These are phyloP conservation scores for Hymenotorrendiella dingleyae DNA, from an alignment of 2,329 filamentous ascomycete species.

Conservation along the genomic window DNA sequence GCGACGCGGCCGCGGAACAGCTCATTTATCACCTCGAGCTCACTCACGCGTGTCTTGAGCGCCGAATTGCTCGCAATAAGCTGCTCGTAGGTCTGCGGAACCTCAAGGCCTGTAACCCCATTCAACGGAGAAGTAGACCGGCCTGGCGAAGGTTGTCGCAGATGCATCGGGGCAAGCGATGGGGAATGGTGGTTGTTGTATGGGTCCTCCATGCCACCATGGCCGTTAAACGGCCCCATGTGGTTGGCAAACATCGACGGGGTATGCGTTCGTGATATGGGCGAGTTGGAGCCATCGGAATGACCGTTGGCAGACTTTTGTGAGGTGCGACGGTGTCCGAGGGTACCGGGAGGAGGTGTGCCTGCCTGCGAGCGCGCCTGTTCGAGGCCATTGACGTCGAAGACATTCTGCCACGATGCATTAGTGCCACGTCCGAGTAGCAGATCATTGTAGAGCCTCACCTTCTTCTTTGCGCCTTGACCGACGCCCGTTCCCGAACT, in stretches of 20 bases:
- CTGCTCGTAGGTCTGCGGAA: conserved; percentile 73
- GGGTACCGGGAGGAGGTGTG: conserved; percentile 44
- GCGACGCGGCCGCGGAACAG: conserved; percentile 69
- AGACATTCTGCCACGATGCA: conserved; percentile 26
- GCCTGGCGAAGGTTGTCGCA: conserved; percentile 55
- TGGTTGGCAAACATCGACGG: conserved; percentile 70
- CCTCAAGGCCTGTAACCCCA: conserved; percentile 57
- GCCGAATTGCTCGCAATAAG: conserved; percentile 74
- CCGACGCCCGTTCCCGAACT: conserved; percentile 58
- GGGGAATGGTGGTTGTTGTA: conserved; percentile 58
- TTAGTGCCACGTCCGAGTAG: conserved; percentile 15
- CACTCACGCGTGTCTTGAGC: conserved; percentile 90
- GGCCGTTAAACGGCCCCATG: conserved; percentile 73
- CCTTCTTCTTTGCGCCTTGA: conserved; percentile 78
- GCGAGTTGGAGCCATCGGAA: conserved; percentile 69
- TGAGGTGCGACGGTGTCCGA: conserved; percentile 58
- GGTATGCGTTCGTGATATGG: conserved; percentile 73
- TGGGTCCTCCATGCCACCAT: conserved; percentile 58
- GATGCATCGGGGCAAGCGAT: conserved; percentile 43
- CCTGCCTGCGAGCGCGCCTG: conserved; percentile 49
- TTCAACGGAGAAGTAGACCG: conserved; percentile 44
- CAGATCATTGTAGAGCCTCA: conserved; percentile 33
- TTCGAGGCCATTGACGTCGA: conserved; percentile 53
- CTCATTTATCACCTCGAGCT: conserved; percentile 91
- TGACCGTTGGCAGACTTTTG: conserved; percentile 68